Evolutionary conservation across 2,329 filamentous ascomycete genomes (phyloP), one percentile per base, ranked within the genome.

Genomic region (Tympanopsis confertula): DNA sequence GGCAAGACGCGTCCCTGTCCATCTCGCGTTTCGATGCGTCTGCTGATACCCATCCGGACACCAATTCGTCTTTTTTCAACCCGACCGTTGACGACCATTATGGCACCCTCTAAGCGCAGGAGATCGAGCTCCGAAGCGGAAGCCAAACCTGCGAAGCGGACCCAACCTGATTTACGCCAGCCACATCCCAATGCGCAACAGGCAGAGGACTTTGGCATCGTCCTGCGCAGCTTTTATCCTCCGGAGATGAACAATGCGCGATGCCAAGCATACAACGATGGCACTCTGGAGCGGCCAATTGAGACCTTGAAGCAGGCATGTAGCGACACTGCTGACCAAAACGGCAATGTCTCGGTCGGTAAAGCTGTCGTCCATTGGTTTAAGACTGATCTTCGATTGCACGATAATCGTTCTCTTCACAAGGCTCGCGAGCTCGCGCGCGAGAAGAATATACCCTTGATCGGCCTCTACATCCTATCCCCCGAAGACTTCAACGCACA

Each of bases 401-500:
- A 60, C 10, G 79, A 83, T 48, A 83, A 82, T 47, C 72, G 69
- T 2, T 66, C 63, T 0, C 50, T 83, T 28, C 59, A 66, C 32
- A 51, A 67, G 41, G 79, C 78, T 2, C 69, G 62, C 33, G 50
- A 67, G 42, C 62, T 68, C 26, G 75, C 78, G 1, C 68, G 65
- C 38, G 60, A 66, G 19, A 57, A 65, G 35, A 59, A 63, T 0
- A 56, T 78, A 1, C 72, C 75, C 1, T 54, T 83, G 17, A 66
- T 83, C 24, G 66, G 67, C 29, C 51, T 83, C 19, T 82, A 78
- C 53, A 64, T 82, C 33, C 54, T 80, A 22, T 79, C 73, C 26
- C 78, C 77, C 1, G 67, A 82, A 51, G 78, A 84, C 51, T 73
- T 78, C 47, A 66, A 76, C 40, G 79, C 78, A 1, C 79, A 83